phyloP scores from a whole-genome alignment of 176 grass and related monocot genomes.

The Zizania latifolia region DNA sequence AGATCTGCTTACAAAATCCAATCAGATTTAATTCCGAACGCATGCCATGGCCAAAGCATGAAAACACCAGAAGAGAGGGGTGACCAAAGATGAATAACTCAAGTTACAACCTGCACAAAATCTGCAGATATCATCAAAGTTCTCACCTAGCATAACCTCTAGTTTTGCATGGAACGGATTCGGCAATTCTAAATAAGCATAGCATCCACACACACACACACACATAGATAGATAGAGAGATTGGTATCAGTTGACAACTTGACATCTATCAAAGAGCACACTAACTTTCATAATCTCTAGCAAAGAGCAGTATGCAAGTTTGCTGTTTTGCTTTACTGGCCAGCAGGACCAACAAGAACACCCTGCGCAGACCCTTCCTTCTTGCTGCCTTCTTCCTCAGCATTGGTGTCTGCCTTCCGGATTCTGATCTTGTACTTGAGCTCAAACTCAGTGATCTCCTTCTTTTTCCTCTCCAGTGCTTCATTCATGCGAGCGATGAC shows the following conservation, averaged over 20 bases:
- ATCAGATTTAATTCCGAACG: not conserved
- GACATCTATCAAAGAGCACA: slow-evolving; percentile 1
- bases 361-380: slow-evolving; percentile 74
- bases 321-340: slow-evolving; percentile 9
- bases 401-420: slow-evolving; percentile 37
- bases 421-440: slow-evolving; percentile 94
- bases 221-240: not conserved
- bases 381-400: slow-evolving; percentile 33
- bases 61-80: not conserved
- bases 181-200: not conserved
- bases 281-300: not conserved
- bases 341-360: slow-evolving; percentile 78
- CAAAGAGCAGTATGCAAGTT: not conserved
- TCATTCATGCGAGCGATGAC: slow-evolving; percentile 68
- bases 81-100: not conserved
- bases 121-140: not conserved
- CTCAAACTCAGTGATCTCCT: slow-evolving; percentile 72
- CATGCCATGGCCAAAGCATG: not conserved
- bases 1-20: not conserved
- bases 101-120: not conserved
- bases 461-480: slow-evolving; percentile 75
- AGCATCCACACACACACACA: not conserved
- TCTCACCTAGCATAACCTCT: not conserved
- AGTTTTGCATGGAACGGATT: slow-evolving; percentile 6
- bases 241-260: not conserved